These are phyloP conservation scores for Wickerhamiella bombiphila DNA, from an alignment of 805 yeast species.

Conservation along the genomic window DNA sequence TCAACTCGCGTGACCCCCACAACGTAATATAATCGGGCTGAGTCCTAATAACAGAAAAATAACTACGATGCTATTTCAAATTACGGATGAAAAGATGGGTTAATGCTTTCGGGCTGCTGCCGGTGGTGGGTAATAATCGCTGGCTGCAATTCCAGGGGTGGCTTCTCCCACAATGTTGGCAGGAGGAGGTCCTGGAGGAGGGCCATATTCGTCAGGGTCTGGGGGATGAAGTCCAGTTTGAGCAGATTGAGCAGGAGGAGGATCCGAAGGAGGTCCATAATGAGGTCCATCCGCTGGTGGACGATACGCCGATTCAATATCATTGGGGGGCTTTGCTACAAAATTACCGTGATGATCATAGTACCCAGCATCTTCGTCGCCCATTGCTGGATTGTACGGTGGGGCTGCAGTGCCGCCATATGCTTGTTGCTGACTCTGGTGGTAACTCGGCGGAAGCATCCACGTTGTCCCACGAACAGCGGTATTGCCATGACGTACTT, in stretches of 20 bases:
- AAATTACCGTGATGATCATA: conserved; percentile 48
- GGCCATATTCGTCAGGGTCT: conserved; percentile 4
- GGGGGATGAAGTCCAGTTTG: too few species aligned
- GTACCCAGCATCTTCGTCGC: conserved; percentile 50
- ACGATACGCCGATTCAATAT: background rate
- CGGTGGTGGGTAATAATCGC: background rate
- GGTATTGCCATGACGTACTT: conserved; percentile 26
- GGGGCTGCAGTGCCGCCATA: conserved; percentile 21
- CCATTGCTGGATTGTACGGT: conserved; percentile 20
- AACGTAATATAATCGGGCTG: too few species aligned
- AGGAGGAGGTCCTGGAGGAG: conserved; percentile 14
- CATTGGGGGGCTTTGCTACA: conserved; percentile 9
- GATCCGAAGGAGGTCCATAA: conserved; percentile 1
- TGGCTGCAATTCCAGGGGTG: background rate
- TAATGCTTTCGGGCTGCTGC: too few species aligned
- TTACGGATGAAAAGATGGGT: too few species aligned
- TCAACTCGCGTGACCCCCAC: too few species aligned
- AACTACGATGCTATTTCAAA: too few species aligned
- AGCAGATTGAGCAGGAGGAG: too few species aligned
- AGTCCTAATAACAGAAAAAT: too few species aligned
- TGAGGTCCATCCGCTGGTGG: conserved; percentile 13
- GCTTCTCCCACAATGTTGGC: background rate
- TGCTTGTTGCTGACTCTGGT: conserved; percentile 40
- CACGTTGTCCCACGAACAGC: conserved; percentile 70
- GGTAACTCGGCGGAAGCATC: conserved; percentile 75